phyloP scores from a whole-genome alignment of 345 rosid genomes.

The Trapa bicornis region DNA sequence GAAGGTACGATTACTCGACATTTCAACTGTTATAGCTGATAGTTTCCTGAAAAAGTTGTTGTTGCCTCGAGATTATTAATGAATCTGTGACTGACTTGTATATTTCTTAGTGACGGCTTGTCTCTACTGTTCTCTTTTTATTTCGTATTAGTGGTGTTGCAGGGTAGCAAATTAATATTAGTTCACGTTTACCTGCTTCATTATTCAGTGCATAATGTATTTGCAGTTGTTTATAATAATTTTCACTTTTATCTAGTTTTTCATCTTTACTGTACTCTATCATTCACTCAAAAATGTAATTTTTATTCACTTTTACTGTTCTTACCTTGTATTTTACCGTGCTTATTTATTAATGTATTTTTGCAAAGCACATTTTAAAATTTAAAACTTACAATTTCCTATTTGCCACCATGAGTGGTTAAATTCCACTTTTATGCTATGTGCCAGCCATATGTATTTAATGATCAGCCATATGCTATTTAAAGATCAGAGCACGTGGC shows the following conservation, averaged over 20 bases:
- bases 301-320: too few species aligned
- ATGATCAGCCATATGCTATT: too few species aligned
- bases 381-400: background rate
- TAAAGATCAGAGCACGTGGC: too few species aligned
- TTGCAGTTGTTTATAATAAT: too few species aligned
- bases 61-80: background rate
- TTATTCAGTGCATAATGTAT: too few species aligned
- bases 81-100: background rate
- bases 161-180: too few species aligned
- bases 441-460: too few species aligned
- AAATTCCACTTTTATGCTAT: background rate
- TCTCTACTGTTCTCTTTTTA: background rate
- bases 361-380: background rate
- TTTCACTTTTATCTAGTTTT: too few species aligned
- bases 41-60: background rate
- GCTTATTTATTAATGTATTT: background rate
- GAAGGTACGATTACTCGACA: slow-evolving; percentile 34
- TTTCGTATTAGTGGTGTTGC: background rate
- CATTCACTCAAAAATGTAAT: too few species aligned
- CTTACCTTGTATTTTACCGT: too few species aligned
- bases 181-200: background rate
- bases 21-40: background rate
- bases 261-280: too few species aligned
- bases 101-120: background rate
- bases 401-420: background rate